Conservation (phyloP, 2,329 filamentous ascomycete species). For the Scedosporium minutisporum region DNA sequence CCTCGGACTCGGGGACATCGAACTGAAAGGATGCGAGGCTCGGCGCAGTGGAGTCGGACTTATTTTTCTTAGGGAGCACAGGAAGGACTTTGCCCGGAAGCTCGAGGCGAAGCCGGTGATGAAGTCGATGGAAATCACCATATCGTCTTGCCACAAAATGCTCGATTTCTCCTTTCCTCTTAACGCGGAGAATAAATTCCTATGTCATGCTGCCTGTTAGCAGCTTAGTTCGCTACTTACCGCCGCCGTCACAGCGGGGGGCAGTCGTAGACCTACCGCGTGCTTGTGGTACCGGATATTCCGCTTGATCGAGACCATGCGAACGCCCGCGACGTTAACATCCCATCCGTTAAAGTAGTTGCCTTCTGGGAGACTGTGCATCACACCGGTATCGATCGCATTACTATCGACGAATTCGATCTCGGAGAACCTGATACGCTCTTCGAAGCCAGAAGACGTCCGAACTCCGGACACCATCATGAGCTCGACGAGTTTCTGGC, state of each 20-base stretch:
- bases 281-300: slow-evolving; percentile 87
- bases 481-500: slow-evolving; percentile 88
- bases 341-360: slow-evolving; percentile 95
- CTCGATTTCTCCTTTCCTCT: slow-evolving; percentile 64
- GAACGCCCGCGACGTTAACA: slow-evolving; percentile 85
- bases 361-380: slow-evolving; percentile 81
- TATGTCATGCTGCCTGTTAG: slow-evolving; percentile 21
- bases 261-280: slow-evolving; percentile 48
- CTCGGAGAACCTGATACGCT: slow-evolving; percentile 91
- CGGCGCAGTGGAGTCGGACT: slow-evolving; percentile 59
- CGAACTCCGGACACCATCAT: slow-evolving; percentile 99
- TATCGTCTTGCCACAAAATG: slow-evolving; percentile 77
- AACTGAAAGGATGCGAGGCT: slow-evolving; percentile 40
- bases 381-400: slow-evolving; percentile 81
- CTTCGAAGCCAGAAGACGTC: slow-evolving; percentile 93
- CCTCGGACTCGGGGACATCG: slow-evolving; percentile 61
- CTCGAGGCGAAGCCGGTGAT: slow-evolving; percentile 72
- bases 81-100: slow-evolving; percentile 85
- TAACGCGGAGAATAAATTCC: slow-evolving; percentile 86
- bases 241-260: too few species aligned
- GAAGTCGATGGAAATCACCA: slow-evolving; percentile 73
- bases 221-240: background rate
- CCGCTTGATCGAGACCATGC: slow-evolving; percentile 70
- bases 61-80: slow-evolving; percentile 85
- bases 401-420: slow-evolving; percentile 92